phyloP scores from a whole-genome alignment of 148 eudicot genomes.

The Dysphania ambrosioides region DNA sequence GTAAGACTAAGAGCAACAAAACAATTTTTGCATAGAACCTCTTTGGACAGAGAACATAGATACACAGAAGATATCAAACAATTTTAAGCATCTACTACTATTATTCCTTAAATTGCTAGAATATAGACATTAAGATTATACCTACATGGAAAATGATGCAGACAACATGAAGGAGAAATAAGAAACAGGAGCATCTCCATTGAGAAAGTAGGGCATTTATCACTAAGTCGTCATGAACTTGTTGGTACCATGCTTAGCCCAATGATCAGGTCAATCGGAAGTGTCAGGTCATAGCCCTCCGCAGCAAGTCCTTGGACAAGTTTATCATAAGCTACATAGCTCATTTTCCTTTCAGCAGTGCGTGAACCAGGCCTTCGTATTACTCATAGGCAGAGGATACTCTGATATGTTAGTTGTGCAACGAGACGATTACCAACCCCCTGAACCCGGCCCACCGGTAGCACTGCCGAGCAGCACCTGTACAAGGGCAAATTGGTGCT shows the following conservation, averaged over 20 bases:
- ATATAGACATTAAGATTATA: conserved; percentile 18
- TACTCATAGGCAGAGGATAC: conserved; percentile 60
- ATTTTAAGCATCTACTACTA: conserved; percentile 10
- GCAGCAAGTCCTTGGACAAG: conserved; percentile 50
- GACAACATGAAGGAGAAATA: not conserved
- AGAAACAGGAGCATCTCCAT: conserved; percentile 1
- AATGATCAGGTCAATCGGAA: conserved; percentile 60
- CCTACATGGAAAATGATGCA: conserved; percentile 10
- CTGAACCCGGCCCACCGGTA: conserved; percentile 53
- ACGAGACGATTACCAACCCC: conserved; percentile 72
- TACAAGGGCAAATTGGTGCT: conserved; percentile 61
- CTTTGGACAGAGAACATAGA: not conserved
- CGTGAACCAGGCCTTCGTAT: conserved; percentile 51
- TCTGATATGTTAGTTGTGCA: conserved; percentile 56
- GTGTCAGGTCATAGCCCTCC: conserved; percentile 53
- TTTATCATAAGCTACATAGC: conserved; percentile 53
- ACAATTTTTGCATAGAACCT: not conserved
- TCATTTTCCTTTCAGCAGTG: conserved; percentile 63
- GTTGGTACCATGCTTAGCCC: conserved; percentile 75
- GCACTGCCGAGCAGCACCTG: conserved; percentile 56
- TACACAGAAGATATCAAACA: not conserved
- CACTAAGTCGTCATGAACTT: conserved; percentile 59
- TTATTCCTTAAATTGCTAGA: conserved; percentile 13
- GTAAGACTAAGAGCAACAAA: not conserved
- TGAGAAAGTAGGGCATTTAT: conserved; percentile 1